These are phyloP conservation scores for Nicotiana otophora DNA, from an alignment of 257 asterid species.

Conservation along the genomic window DNA sequence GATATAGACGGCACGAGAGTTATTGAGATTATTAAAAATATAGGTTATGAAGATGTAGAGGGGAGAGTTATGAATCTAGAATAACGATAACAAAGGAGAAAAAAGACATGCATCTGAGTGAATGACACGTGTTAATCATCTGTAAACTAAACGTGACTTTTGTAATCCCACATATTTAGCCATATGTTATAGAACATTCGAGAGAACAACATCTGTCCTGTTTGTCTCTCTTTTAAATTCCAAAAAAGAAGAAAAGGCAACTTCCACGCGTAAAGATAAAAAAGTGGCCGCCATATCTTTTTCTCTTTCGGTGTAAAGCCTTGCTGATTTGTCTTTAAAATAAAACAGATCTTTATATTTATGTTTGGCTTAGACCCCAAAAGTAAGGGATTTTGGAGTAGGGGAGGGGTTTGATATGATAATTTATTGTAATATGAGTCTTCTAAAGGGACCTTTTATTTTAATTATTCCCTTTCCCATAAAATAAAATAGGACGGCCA, in stretches of 20 bases:
- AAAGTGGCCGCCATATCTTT: slow-evolving; percentile 16
- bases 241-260: neutral
- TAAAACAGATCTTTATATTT: neutral
- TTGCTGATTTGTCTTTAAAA: slow-evolving; percentile 20
- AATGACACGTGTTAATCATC: slow-evolving; percentile 23
- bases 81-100: too few species aligned
- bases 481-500: slow-evolving; percentile 17
- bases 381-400: neutral
- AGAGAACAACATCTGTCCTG: slow-evolving; percentile 3
- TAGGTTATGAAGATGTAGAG: too few species aligned
- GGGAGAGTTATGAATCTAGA: too few species aligned
- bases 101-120: slow-evolving; percentile 14
- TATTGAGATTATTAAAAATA: too few species aligned
- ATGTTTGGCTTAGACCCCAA: neutral
- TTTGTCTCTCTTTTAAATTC: neutral
- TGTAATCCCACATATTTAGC: neutral
- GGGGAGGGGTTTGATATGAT: neutral
- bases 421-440: neutral
- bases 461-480: slow-evolving; percentile 9
- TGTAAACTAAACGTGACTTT: neutral
- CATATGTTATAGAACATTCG: neutral
- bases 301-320: slow-evolving; percentile 39
- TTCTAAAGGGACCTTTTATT: slow-evolving; percentile 11
- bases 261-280: slow-evolving; percentile 7
- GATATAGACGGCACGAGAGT: too few species aligned